Evolutionary conservation across 441 rosid species (phyloP).

Genomic region (Pelargonium australe): DNA sequence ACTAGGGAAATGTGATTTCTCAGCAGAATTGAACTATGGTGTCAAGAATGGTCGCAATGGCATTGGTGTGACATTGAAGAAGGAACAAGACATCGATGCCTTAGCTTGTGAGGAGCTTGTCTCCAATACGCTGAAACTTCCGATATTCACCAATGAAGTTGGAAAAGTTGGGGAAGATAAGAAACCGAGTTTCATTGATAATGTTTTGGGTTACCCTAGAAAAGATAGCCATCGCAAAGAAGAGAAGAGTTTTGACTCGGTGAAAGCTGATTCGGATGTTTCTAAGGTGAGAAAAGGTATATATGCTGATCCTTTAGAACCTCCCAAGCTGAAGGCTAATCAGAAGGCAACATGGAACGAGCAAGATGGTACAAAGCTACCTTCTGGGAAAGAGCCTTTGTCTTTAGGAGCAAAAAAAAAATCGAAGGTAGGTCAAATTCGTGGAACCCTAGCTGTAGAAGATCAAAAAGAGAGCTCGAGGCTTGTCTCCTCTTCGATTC

Average conservation of each 20-base stretch:
- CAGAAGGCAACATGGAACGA: slow-evolving; percentile 31
- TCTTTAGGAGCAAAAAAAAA: slow-evolving; percentile 48
- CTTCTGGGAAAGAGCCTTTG: slow-evolving; percentile 38
- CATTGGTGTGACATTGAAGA: slow-evolving; percentile 28
- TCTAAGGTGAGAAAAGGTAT: slow-evolving; percentile 36
- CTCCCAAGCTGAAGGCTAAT: slow-evolving; percentile 39
- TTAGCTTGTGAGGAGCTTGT: slow-evolving; percentile 62
- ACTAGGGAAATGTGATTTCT: slow-evolving; percentile 37
- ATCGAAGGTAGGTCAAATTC: slow-evolving; percentile 42
- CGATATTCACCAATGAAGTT: slow-evolving; percentile 42
- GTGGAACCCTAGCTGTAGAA: slow-evolving; percentile 30
- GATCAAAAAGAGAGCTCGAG: slow-evolving; percentile 36
- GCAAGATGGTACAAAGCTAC: slow-evolving; percentile 32
- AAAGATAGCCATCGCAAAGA: slow-evolving; percentile 41
- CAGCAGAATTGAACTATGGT: slow-evolving; percentile 34
- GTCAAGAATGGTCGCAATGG: slow-evolving; percentile 34
- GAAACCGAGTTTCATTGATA: slow-evolving; percentile 35
- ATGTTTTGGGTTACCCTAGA: slow-evolving; percentile 34
- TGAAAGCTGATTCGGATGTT: slow-evolving; percentile 37
- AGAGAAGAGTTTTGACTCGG: slow-evolving; percentile 32
- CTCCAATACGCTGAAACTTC: slow-evolving; percentile 61
- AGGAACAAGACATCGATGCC: slow-evolving; percentile 39
- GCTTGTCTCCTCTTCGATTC: slow-evolving; percentile 35
- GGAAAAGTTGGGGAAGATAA: slow-evolving; percentile 53
- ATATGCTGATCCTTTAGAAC: slow-evolving; percentile 35